A percentile compares a stretch with the other conserved stretches of the same genome.
These are phyloP conservation scores for Viola odorata DNA, from an alignment of 345 rosid species.

Conservation along the genomic window DNA sequence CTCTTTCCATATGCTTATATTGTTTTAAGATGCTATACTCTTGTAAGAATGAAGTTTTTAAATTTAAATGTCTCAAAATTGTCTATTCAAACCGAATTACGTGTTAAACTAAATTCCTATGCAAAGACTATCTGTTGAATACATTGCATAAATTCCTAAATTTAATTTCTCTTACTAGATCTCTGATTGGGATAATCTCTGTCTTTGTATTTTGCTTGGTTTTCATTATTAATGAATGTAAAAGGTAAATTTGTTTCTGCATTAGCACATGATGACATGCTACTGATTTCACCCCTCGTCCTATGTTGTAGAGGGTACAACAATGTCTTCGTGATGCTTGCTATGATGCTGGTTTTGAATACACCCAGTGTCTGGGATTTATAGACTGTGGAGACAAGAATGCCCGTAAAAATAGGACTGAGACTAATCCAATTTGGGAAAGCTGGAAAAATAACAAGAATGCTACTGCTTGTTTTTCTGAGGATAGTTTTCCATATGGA, in stretches of 20 bases:
- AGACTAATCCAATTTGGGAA: fast-evolving
- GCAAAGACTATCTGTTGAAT: too few species aligned
- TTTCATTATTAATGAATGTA: background rate
- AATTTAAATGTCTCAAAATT: too few species aligned
- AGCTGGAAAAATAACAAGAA: conserved; percentile 31
- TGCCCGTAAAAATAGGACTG: background rate
- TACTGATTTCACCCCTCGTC: background rate
- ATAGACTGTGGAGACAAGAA: conserved; percentile 60
- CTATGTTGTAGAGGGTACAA: conserved; percentile 65
- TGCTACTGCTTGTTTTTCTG: conserved; percentile 48
- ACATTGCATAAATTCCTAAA: too few species aligned
- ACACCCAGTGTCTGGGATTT: conserved; percentile 25
- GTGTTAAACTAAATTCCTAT: too few species aligned
- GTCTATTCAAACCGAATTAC: too few species aligned
- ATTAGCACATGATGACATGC: background rate
- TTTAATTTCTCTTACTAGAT: too few species aligned
- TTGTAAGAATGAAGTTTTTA: too few species aligned
- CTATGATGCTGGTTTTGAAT: background rate
- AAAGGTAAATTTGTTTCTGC: background rate
- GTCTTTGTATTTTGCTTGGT: background rate
- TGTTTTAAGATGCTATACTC: too few species aligned
- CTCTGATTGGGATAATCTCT: background rate
- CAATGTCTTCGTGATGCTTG: conserved; percentile 78
- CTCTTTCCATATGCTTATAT: too few species aligned
- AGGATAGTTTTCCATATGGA: conserved; percentile 46